Conservation (phyloP, 2,329 filamentous ascomycete genomes). For the Talaromyces sp. region DNA sequence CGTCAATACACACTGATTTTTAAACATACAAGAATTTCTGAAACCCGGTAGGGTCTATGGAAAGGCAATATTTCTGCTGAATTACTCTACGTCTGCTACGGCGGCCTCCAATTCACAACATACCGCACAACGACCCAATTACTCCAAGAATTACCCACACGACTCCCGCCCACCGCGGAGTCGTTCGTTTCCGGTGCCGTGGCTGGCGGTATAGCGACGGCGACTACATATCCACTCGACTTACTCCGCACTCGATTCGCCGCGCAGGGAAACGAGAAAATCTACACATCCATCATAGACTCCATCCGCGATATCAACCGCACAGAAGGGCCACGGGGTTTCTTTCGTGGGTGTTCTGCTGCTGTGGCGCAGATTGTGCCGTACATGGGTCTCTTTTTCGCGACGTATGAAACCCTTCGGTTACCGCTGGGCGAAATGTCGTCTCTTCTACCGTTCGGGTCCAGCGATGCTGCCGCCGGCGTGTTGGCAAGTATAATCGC, state of each 20-base stretch:
- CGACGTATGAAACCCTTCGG: slow-evolving; percentile 75
- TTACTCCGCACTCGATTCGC: slow-evolving; percentile 91
- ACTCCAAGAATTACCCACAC: slow-evolving; percentile 54
- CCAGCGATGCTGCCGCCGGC: slow-evolving; percentile 79
- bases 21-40: not conserved
- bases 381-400: slow-evolving; percentile 96
- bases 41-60: slow-evolving; percentile 65
- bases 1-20: slow-evolving; percentile 12
- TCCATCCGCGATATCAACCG: slow-evolving; percentile 70
- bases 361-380: slow-evolving; percentile 85
- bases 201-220: slow-evolving; percentile 79
- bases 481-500: slow-evolving; percentile 73
- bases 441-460: slow-evolving; percentile 63
- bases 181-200: slow-evolving; percentile 80
- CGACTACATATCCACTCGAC: slow-evolving; percentile 86
- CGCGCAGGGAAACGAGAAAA: slow-evolving; percentile 76
- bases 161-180: slow-evolving; percentile 64
- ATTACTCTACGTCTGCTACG: slow-evolving; percentile 88
- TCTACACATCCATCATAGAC: slow-evolving; percentile 70
- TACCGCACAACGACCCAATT: slow-evolving; percentile 73
- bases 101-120: slow-evolving; percentile 81
- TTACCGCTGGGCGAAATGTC: slow-evolving; percentile 47
- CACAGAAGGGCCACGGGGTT: slow-evolving; percentile 73
- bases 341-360: slow-evolving; percentile 82
- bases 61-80: slow-evolving; percentile 97